Conservation (phyloP, 2,329 filamentous ascomycete genomes). For the Aspergillus aculeatus region DNA sequence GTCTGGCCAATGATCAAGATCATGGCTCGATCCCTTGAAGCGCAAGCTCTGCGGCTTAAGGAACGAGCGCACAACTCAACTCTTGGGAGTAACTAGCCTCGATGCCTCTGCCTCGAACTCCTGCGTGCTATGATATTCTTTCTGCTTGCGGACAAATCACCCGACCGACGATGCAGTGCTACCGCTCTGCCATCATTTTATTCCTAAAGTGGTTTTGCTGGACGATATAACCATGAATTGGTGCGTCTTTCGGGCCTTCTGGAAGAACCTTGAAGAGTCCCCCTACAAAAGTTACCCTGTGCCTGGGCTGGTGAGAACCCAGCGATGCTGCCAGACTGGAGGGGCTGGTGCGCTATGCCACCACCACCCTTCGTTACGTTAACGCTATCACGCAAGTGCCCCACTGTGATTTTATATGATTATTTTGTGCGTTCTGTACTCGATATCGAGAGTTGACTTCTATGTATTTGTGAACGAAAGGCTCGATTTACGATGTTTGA, state of each 20-base stretch:
- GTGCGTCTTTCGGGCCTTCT: neutral
- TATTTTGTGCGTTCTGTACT: neutral
- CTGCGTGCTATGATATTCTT: neutral
- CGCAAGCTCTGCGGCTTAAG: conserved; percentile 63
- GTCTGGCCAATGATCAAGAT: conserved; percentile 85
- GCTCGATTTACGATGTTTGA: neutral
- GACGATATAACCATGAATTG: no score
- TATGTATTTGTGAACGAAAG: conserved; percentile 1
- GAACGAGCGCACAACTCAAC: conserved; percentile 51
- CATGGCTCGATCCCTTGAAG: conserved; percentile 65
- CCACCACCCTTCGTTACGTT: neutral
- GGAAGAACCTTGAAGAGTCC: no score
- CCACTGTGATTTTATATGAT: conserved; percentile 3
- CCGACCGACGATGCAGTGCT: neutral
- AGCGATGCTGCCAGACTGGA: neutral
- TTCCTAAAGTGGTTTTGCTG: no score
- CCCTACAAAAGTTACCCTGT: neutral
- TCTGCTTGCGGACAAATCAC: neutral
- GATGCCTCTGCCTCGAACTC: neutral
- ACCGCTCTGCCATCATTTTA: no score
- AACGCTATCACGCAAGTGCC: conserved; percentile 3
- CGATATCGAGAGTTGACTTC: neutral
- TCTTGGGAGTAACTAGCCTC: conserved; percentile 23
- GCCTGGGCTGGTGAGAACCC: neutral
- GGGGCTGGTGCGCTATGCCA: neutral